Percentiles rank a stretch among this genome's conserved stretches.
These are phyloP conservation scores for Lotmaria passim DNA, from an alignment of 208 protist species.

Conservation along the genomic window DNA sequence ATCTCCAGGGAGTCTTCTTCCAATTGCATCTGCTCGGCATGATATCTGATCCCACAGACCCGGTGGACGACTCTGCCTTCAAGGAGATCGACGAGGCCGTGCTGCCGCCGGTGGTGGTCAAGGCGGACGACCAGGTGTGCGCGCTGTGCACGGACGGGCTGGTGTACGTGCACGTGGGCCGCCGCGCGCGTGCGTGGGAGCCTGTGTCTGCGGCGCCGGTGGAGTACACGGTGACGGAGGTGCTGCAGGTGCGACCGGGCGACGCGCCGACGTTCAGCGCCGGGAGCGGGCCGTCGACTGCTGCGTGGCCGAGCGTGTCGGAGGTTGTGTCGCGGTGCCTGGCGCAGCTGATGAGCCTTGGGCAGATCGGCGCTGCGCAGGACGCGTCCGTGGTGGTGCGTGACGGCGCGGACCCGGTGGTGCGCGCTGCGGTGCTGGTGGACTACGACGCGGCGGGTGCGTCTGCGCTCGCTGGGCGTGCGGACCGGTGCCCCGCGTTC, in stretches of 20 bases:
- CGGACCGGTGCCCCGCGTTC: slow-evolving; percentile 3
- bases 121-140: not conserved
- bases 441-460: slow-evolving; percentile 9
- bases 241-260: not conserved
- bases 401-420: not conserved
- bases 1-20: no score
- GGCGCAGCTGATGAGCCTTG: slow-evolving; percentile 6
- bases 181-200: not conserved
- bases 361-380: not conserved
- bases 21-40: no score
- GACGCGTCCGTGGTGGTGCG: not conserved
- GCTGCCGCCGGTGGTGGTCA: not conserved
- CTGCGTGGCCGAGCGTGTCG: not conserved
- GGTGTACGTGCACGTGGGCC: slow-evolving; percentile 17
- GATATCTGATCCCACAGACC: not conserved
- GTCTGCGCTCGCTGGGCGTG: not conserved
- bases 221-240: slow-evolving; percentile 1
- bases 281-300: not conserved
- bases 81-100: not conserved
- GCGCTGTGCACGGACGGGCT: slow-evolving; percentile 13
- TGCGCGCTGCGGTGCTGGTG: not conserved
- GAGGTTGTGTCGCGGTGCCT: slow-evolving; percentile 7
- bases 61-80: not conserved
- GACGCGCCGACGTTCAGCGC: not conserved
- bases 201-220: not conserved